A percentile compares a stretch with the other conserved stretches of the same genome.
phyloP scores from a whole-genome alignment of 176 grass and related monocot genomes.

The Aegilops sharonensis region DNA sequence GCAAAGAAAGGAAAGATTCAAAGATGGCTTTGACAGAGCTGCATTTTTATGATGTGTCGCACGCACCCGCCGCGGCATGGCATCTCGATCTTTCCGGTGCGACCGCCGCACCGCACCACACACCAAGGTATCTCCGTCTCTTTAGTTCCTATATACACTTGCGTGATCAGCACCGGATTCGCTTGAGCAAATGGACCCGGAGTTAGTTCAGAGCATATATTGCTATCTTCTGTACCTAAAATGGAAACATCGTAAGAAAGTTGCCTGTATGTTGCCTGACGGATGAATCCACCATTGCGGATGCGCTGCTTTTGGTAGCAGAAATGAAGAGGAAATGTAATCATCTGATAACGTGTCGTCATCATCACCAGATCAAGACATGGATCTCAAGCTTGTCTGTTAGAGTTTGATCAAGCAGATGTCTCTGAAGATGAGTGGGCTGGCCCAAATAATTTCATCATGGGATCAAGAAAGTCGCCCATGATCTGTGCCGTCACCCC shows the following conservation, averaged over 20 bases:
- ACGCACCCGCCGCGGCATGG: background rate
- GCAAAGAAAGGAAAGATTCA: conserved; percentile 18
- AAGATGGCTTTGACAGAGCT: background rate
- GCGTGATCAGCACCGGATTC: background rate
- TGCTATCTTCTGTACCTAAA: background rate
- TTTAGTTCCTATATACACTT: background rate
- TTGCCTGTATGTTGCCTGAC: background rate
- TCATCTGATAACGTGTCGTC: background rate
- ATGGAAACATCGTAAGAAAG: background rate
- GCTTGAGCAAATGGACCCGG: background rate
- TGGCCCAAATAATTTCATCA: background rate
- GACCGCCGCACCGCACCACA: background rate
- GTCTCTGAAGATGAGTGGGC: background rate
- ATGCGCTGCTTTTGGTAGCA: background rate
- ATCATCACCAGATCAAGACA: background rate
- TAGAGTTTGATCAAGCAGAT: background rate
- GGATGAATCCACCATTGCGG: background rate
- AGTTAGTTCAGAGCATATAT: background rate
- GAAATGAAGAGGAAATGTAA: background rate
- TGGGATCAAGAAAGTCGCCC: background rate
- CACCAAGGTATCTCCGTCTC: background rate
- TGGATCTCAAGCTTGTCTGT: background rate
- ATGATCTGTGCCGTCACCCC: background rate
- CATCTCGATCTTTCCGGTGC: background rate
- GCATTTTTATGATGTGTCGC: background rate